Evolutionary conservation across 2,329 filamentous ascomycete genomes (phyloP).

Genomic region (Nigrospora sphaerica): DNA sequence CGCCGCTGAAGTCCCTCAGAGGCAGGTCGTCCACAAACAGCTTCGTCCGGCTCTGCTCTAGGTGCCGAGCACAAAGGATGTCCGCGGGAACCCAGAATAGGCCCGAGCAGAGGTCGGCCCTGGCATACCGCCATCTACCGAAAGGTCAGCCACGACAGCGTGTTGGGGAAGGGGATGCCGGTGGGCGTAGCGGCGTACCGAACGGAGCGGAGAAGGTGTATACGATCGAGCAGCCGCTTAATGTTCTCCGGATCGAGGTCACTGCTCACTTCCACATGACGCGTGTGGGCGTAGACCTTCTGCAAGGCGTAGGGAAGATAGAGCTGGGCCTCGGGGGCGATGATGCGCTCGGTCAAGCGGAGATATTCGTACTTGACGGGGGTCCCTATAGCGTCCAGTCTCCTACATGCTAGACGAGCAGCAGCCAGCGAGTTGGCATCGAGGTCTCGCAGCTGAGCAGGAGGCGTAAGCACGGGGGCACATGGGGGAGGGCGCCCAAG

Average conservation of each 20-base stretch:
- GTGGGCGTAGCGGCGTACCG: slow-evolving; percentile 20
- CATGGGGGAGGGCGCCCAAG: neutral
- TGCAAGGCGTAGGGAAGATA: slow-evolving; percentile 23
- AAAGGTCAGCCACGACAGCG: neutral
- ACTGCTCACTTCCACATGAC: slow-evolving; percentile 31
- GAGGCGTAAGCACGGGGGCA: no score
- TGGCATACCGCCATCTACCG: slow-evolving; percentile 31
- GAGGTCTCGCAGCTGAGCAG: slow-evolving; percentile 28
- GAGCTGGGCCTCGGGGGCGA: slow-evolving; percentile 24
- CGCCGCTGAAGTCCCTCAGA: slow-evolving; percentile 25
- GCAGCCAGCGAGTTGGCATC: slow-evolving; percentile 24
- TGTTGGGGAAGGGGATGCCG: neutral
- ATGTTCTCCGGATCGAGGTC: slow-evolving; percentile 30
- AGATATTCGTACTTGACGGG: slow-evolving; percentile 34
- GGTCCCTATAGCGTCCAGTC: slow-evolving; percentile 32
- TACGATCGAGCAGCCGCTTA: slow-evolving; percentile 24
- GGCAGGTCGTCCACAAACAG: slow-evolving; percentile 34
- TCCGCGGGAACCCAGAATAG: slow-evolving; percentile 30
- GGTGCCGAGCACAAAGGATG: slow-evolving; percentile 24
- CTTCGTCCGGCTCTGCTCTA: slow-evolving; percentile 19
- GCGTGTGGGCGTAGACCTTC: slow-evolving; percentile 30
- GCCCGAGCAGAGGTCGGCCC: slow-evolving; percentile 17
- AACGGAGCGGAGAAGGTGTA: slow-evolving; percentile 29
- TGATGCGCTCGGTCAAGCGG: slow-evolving; percentile 28
- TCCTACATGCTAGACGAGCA: slow-evolving; percentile 29